phyloP scores from a whole-genome alignment of 768 basidiomycete genomes.

The Boletellus ananas region DNA sequence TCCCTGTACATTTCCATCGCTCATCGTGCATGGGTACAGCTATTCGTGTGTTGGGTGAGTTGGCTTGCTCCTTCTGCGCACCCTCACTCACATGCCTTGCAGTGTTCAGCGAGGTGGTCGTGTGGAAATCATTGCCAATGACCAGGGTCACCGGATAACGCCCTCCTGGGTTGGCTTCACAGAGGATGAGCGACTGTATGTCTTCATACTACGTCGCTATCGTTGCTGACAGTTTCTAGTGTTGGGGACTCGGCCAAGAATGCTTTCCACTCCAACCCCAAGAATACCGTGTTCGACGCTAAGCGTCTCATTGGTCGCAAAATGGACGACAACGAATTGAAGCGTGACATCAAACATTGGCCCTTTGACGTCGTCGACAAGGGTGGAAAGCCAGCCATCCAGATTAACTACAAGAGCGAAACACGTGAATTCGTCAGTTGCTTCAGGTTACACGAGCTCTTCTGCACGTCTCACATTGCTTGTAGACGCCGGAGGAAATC shows the following conservation, averaged over 20 bases:
- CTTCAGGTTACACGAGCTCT: not conserved
- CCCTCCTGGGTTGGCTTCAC: constrained; percentile 84
- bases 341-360: constrained; percentile 88
- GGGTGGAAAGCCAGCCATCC: constrained; percentile 74
- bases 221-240: constrained; percentile 13
- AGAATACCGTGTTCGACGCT: constrained; percentile 95
- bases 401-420: constrained; percentile 76
- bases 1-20: not conserved
- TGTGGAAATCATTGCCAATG: constrained; percentile 88
- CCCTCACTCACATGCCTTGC: constrained; percentile 1
- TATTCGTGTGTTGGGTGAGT: constrained; percentile 95
- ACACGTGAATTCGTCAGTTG: constrained; percentile 74
- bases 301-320: constrained; percentile 93
- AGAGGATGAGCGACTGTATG: constrained; percentile 69
- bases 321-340: constrained; percentile 73
- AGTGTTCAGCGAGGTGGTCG: constrained; percentile 83
- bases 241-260: constrained; percentile 98
- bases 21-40: constrained; percentile 38
- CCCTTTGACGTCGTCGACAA: constrained; percentile 81
- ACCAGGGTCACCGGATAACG: constrained; percentile 86
- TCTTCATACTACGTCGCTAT: not conserved
- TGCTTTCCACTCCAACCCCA: constrained; percentile 85
- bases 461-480: not conserved
- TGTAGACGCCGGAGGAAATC: constrained; percentile 87
- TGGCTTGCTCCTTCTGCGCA: not conserved